Percentiles rank a stretch among this genome's conserved stretches.
Evolutionary conservation across 2,329 filamentous ascomycete genomes (phyloP).

Genomic region (Sphaerulina musiva): DNA sequence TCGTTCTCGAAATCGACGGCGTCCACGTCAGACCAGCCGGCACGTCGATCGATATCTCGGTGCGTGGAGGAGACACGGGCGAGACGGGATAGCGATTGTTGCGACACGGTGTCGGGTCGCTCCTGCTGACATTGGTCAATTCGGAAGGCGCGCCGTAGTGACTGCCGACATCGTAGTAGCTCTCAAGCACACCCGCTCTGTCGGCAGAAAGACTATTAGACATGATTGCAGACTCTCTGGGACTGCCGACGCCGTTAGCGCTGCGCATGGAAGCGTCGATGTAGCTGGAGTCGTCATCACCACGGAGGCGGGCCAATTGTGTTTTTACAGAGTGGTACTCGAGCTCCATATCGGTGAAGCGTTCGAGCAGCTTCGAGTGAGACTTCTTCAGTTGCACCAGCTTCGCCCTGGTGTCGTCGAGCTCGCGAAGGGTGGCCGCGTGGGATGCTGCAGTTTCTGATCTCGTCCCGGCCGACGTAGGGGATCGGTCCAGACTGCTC

Average conservation of each 20-base stretch:
- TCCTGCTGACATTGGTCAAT: conserved; percentile 18
- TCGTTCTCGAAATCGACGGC: conserved; percentile 14
- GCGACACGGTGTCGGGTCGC: conserved; percentile 19
- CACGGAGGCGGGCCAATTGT: conserved; percentile 24
- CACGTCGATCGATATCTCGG: conserved; percentile 21
- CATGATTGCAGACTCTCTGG: conserved; percentile 12
- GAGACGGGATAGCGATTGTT: conserved; percentile 12
- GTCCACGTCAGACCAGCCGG: conserved; percentile 24
- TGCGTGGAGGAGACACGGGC: conserved; percentile 17
- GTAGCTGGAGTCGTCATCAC: conserved; percentile 7
- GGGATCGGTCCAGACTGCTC: conserved; percentile 10
- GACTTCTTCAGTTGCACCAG: conserved; percentile 47
- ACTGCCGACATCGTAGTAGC: conserved; percentile 22
- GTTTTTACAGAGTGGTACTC: conserved; percentile 29
- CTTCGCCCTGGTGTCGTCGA: conserved; percentile 44
- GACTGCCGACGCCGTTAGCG: conserved; percentile 3
- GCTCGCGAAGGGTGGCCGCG: conserved; percentile 26
- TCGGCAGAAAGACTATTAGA: conserved; percentile 15
- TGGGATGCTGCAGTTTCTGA: conserved; percentile 5
- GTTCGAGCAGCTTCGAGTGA: conserved; percentile 46
- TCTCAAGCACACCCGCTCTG: conserved; percentile 18
- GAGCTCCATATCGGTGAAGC: conserved; percentile 44
- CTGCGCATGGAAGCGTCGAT: not conserved
- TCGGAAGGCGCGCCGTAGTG: conserved; percentile 18
- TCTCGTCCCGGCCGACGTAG: not conserved